Evolutionary conservation across 139 green algal species (phyloP).

Genomic region (Coelastrella sp.): DNA sequence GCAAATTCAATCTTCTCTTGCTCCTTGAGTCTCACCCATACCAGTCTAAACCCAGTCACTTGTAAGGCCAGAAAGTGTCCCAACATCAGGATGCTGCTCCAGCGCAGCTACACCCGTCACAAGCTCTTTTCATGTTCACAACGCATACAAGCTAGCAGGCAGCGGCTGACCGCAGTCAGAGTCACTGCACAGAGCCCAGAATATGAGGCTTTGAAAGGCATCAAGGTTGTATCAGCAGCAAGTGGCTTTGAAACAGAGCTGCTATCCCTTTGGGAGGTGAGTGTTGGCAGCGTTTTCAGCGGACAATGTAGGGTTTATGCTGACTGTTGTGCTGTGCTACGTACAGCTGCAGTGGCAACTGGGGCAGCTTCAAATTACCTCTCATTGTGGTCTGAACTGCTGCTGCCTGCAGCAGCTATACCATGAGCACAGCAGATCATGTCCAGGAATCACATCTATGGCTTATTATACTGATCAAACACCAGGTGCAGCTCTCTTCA

Average conservation of each 20-base stretch:
- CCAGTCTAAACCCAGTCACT: background rate
- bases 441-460: too few relatives aligned
- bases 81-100: background rate
- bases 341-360: background rate
- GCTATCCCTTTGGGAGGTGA: slow-evolving; percentile 59
- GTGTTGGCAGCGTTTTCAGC: background rate
- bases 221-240: slow-evolving; percentile 44
- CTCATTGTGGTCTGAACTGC: too few relatives aligned
- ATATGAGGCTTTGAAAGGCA: slow-evolving; percentile 47
- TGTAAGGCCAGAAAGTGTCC: background rate
- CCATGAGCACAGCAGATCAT: too few relatives aligned
- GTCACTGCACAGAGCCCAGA: slow-evolving; percentile 23
- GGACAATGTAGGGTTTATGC: background rate
- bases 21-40: too few relatives aligned
- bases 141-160: background rate
- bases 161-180: background rate
- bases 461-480: too few relatives aligned
- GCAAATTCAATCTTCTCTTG: too few relatives aligned
- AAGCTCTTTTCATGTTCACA: background rate
- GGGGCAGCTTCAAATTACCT: background rate
- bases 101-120: background rate
- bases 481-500: too few relatives aligned
- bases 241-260: slow-evolving; percentile 55
- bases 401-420: too few relatives aligned
- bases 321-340: background rate